Evolutionary conservation across 2,329 filamentous ascomycete species (phyloP), one percentile per base, ranked within the genome.

Genomic region (Daldinia sp.): DNA sequence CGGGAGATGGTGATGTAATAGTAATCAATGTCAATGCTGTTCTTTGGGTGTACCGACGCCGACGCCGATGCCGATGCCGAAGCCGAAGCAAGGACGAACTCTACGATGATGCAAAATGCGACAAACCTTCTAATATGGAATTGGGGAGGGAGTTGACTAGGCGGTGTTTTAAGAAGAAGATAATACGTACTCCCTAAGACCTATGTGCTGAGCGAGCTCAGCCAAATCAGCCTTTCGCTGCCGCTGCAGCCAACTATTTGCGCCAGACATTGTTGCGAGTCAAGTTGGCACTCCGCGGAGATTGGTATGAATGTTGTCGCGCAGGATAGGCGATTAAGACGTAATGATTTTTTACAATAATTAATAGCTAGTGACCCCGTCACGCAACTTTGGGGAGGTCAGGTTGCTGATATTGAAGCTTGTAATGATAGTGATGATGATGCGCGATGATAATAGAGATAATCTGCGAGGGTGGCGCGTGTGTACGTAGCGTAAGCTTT

Each of bases 181-280:
- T 48, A 34, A 29, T 64, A 85, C 88, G 74, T 87, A 96, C 93
- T 91, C 85, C 74, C 86, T 83, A 56, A 94, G 81, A 61, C 90
- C 90, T 65, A 91, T 84, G 47, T 83, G 80, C 68, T 91, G 86
- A 62, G 92, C 92, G 65, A 96, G 83, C 66, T 91, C 89, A 71
- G 87, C 77, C 58, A 97, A 85, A 68, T 94, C 92, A 71, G 83
- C 84, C 84, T 96, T 96, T 81, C 91, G 90, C 84, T 95, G 91
- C 77, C 85, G 85, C 77, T 89, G 86, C 75, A 97, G 84, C 87
- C 91, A 96, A 71, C 87, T 86, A 74, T 90, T 87, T 70, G 79
- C 80, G 71, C 80, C 79, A 65, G 87, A 87, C 88, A 91, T 91
- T 71, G 75, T 84, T 67, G 67, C 57, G 60, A 48, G 56, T 58